Conservation (phyloP, 352 stramenopile genomes). For the Thalassiosira hispida region DNA sequence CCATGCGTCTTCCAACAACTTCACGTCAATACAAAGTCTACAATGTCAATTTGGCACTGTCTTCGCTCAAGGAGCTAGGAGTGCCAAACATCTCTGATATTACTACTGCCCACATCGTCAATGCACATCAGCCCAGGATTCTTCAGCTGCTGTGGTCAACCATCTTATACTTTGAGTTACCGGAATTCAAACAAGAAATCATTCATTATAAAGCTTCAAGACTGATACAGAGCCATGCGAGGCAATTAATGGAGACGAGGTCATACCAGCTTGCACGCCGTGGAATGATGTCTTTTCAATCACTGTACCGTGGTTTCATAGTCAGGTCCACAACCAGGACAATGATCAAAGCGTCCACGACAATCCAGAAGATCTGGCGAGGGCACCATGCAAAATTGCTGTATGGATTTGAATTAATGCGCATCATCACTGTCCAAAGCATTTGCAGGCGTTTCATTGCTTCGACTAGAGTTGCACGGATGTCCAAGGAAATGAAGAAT, state of each 20-base stretch:
- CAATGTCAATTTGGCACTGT: slow-evolving; percentile 93
- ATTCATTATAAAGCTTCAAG: slow-evolving; percentile 40
- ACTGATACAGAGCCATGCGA: slow-evolving; percentile 39
- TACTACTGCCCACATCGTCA: slow-evolving; percentile 93
- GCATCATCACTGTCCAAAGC: slow-evolving; percentile 71
- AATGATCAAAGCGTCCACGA: slow-evolving; percentile 12
- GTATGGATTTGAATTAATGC: slow-evolving; percentile 28
- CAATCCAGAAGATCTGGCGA: slow-evolving; percentile 36
- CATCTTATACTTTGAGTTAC: slow-evolving; percentile 90
- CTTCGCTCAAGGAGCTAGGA: slow-evolving; percentile 67
- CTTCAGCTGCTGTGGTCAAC: slow-evolving; percentile 93
- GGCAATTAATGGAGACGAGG: slow-evolving; percentile 25
- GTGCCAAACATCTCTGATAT: slow-evolving; percentile 71
- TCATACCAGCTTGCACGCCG: slow-evolving; percentile 30
- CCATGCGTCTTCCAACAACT: slow-evolving; percentile 91
- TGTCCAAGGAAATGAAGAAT: slow-evolving; percentile 11
- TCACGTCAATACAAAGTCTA: slow-evolving; percentile 96
- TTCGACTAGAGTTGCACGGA: background rate
- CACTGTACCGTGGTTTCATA: slow-evolving; percentile 30
- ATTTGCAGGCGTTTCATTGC: slow-evolving; percentile 40
- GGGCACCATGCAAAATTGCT: slow-evolving; percentile 13
- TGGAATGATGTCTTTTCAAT: slow-evolving; percentile 51
- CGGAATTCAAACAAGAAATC: slow-evolving; percentile 92
- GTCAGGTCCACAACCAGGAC: slow-evolving; percentile 13
- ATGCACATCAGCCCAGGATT: slow-evolving; percentile 93